Base-by-base conservation (phyloP, 78 protist species). In the Guillardia theta region DNA sequence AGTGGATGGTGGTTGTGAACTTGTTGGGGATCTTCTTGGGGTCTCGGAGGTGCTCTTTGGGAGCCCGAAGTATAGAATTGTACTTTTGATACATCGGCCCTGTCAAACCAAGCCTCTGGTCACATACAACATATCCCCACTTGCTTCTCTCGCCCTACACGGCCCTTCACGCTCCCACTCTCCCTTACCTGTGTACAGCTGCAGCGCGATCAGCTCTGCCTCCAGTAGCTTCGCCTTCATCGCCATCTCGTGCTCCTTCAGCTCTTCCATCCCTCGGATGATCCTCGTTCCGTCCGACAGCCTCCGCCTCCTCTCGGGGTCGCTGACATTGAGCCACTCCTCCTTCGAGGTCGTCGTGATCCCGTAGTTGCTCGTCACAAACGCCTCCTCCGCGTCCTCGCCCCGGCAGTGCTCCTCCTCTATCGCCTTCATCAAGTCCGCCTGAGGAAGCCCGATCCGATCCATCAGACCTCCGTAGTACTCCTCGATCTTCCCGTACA, bases 161-260 rank as follows among this genome's bases (percentile, higher is more conserved):
- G n/a, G n/a, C n/a, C n/a, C n/a, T n/a, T n/a, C n/a, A n/a, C n/a
- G n/a, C n/a, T n/a, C n/a, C n/a, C n/a, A n/a, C n/a, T n/a, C n/a
- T n/a, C n/a, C n/a, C n/a, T n/a, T n/a, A n/a, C 70, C 93, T 0
- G 93, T 53, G 93, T 88, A 88, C n/a, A 88, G 46, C 48, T 77
- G 76, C 46, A 37, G 30, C 6, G 93, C 93, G n/a, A 53, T 30
- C 24, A 53, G 39, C 44, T 88, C 93, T 22, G 43, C 93, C 10
- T 5, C 37, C 44, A 12, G 36, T 33, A 88, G 39, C 39, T 0
- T 24, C 0, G 93, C 64, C 19, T 24, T 1, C 36, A 33, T 24
- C 83, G 9, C 22, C 27, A 15, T 22, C 36, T 36, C 36, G 36
- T 70, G 33, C 45, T 70, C 45, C 27, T 36, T 12, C 39, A 58